A percentile compares a stretch with the other conserved stretches of the same genome.
Evolutionary conservation across 306 rosid genomes (phyloP).

Genomic region (Comarum palustre): DNA sequence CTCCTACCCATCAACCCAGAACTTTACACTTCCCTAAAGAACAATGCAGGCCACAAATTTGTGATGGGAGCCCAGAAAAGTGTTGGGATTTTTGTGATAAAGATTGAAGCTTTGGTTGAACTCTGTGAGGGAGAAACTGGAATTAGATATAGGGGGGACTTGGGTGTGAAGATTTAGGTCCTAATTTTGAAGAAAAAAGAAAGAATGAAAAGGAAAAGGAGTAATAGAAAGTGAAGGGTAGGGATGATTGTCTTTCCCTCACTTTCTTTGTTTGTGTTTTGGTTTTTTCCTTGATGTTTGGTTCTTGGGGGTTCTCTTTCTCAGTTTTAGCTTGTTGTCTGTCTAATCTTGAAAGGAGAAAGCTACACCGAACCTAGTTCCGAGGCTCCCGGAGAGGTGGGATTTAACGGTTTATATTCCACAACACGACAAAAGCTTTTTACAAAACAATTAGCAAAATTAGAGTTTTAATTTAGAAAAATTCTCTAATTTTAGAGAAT

Average conservation of each 20-base stretch:
- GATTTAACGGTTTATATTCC: constrained; percentile 47
- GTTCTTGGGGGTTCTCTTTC: constrained; percentile 4
- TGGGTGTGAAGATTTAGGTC: constrained; percentile 20
- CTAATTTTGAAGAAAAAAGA: neutral
- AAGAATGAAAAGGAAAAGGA: constrained; percentile 2
- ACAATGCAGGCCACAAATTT: constrained; percentile 3
- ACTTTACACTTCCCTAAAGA: constrained; percentile 8
- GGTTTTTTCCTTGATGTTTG: neutral
- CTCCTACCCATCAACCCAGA: constrained; percentile 18
- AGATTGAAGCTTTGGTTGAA: constrained; percentile 1
- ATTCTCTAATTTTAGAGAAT: too few relatives aligned
- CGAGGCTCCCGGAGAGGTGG: constrained; percentile 65
- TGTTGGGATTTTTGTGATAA: neutral
- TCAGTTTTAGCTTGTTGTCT: constrained; percentile 19
- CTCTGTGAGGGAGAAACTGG: constrained; percentile 20
- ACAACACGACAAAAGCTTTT: constrained; percentile 22
- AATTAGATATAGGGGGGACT: constrained; percentile 26
- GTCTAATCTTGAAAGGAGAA: constrained; percentile 46
- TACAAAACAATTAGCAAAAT: neutral
- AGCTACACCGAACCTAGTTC: constrained; percentile 65
- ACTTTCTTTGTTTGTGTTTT: constrained; percentile 23
- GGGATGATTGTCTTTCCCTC: constrained; percentile 28
- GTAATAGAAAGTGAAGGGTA: constrained; percentile 22
- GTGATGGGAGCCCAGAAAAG: neutral
- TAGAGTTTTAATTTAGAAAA: neutral